Conservation (phyloP, 495 filamentous ascomycete genomes). For the Penicillium tannophilum region DNA sequence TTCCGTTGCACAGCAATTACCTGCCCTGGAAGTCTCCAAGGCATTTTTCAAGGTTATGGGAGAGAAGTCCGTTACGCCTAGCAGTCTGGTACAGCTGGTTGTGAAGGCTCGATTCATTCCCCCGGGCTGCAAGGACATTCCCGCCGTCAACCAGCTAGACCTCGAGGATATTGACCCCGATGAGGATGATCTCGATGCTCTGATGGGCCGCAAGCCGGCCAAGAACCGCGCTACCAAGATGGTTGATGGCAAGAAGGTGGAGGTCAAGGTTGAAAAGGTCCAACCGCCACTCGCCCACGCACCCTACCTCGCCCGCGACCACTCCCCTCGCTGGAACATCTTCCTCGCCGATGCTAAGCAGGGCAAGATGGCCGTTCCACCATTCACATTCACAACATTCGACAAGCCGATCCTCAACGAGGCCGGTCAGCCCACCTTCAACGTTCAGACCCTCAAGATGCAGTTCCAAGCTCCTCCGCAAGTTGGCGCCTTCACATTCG, state of each 20-base stretch:
- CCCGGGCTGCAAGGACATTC: constrained; percentile 73
- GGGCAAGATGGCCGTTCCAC: constrained; percentile 92
- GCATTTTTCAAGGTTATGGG: constrained; percentile 98
- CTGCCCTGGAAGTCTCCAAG: constrained; percentile 81
- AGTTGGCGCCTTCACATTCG: constrained; percentile 87
- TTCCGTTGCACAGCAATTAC: constrained; percentile 76
- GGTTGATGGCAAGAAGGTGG: constrained; percentile 55
- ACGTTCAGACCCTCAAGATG: constrained; percentile 93
- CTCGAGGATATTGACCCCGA: constrained; percentile 90
- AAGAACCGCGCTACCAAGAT: constrained; percentile 60
- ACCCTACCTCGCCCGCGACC: constrained; percentile 85
- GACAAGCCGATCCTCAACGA: constrained; percentile 80
- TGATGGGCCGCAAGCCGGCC: constrained; percentile 73
- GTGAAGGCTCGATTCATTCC: constrained; percentile 94
- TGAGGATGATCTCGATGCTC: constrained; percentile 87
- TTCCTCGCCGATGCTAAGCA: constrained; percentile 93
- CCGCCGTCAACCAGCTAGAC: constrained; percentile 72
- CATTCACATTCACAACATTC: constrained; percentile 86
- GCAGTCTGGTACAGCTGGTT: constrained; percentile 88
- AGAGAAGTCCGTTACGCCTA: constrained; percentile 89
- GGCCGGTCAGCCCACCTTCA: constrained; percentile 78
- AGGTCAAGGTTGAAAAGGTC: constrained; percentile 57
- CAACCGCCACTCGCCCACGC: constrained; percentile 84
- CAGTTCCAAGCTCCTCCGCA: constrained; percentile 97
- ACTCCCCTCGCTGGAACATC: constrained; percentile 86